Percentiles rank a stretch among this genome's conserved stretches.
Conservation (phyloP, 2,329 filamentous ascomycete genomes). For the Curvularia lunata region DNA sequence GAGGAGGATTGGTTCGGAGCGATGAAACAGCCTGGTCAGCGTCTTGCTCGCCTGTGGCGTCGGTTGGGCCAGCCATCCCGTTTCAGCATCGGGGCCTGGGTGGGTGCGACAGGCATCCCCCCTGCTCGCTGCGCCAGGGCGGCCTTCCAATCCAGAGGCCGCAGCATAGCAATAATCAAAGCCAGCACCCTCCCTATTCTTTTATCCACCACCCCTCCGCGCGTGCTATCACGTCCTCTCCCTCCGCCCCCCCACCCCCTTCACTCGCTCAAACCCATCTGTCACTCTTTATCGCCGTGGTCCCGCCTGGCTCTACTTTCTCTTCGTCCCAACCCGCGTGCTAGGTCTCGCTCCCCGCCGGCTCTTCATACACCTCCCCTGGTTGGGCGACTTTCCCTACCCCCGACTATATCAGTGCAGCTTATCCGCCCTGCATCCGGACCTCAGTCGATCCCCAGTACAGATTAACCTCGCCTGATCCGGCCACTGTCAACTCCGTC, state of each 20-base stretch:
- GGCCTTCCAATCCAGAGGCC: conserved; percentile 26
- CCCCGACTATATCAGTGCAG: conserved; percentile 28
- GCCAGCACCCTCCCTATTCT: conserved; percentile 26
- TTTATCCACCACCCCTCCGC: conserved; percentile 27
- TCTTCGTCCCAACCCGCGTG: conserved; percentile 26
- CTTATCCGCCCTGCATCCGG: conserved; percentile 35
- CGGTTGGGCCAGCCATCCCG: conserved; percentile 11
- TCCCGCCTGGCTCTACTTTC: conserved; percentile 35
- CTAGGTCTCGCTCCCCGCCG: conserved; percentile 32
- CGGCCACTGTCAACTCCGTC: conserved; percentile 29
- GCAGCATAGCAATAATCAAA: conserved; percentile 32
- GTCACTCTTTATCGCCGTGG: conserved; percentile 23
- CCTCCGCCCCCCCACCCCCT: conserved; percentile 2
- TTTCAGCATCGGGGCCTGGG: conserved; percentile 27
- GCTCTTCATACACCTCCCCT: conserved; percentile 41
- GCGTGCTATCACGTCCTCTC: conserved; percentile 9
- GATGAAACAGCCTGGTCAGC: conserved; percentile 26
- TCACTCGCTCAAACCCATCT: conserved; percentile 16
- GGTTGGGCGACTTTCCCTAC: conserved; percentile 30
- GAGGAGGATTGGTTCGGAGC: conserved; percentile 26
- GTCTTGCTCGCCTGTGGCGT: conserved; percentile 26
- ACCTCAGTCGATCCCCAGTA: conserved; percentile 36
- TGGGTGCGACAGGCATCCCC: conserved; percentile 16
- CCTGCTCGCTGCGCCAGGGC: conserved; percentile 17
- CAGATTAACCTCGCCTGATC: conserved; percentile 39